Base-by-base conservation (phyloP, 495 filamentous ascomycete genomes). In the Mytilinidion resinicola region DNA sequence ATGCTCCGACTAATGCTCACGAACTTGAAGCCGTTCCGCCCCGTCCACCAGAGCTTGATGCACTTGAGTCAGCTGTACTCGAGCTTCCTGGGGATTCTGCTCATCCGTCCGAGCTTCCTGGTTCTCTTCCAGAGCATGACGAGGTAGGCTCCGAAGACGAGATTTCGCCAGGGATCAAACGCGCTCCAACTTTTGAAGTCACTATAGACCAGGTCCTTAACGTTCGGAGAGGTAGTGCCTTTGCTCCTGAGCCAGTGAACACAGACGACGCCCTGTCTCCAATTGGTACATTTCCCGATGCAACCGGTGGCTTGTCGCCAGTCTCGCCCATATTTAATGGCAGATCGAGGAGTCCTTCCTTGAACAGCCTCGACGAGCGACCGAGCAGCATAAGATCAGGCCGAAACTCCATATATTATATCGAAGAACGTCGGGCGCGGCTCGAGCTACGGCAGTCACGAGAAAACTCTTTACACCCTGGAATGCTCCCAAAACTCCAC, bases 401-500 rank as follows among this genome's bases (percentile, higher is more conserved):
- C 20, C 35, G 21, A 57, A 54, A 60, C 15, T 64, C 62, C 14
- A 56, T 36, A 35, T 49, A 61, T 38, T 59, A 58, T 19, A 51
- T 58, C 10, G 62, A 65, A 51, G 62, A 65, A 30, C 50, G 49
- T 19, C 46, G 59, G 17, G 53, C 62, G 34, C 41, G 55, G 2
- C 33, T 65, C 9, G 59, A 65, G 9, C 20, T 65, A 53, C 53
- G 62, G 9, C 62, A 65, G 30, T 55, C 58, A 6, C 49, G 56
- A 9, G 62, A 65, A 51, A 51, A 59, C 30, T 34, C 44, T 41
- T 67, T 86, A 9, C 82, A 82, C 61, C 79, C 80, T n/a, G 81
- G 75, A 17, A 76, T 81, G 67, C 64, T 83, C 5, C 78, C 81
- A 3, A 76, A 81, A 56, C 60, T 82, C n/a, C 74, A 80, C 51